phyloP scores from a whole-genome alignment of 306 rosid genomes.

The Gastrolobium villosum region DNA sequence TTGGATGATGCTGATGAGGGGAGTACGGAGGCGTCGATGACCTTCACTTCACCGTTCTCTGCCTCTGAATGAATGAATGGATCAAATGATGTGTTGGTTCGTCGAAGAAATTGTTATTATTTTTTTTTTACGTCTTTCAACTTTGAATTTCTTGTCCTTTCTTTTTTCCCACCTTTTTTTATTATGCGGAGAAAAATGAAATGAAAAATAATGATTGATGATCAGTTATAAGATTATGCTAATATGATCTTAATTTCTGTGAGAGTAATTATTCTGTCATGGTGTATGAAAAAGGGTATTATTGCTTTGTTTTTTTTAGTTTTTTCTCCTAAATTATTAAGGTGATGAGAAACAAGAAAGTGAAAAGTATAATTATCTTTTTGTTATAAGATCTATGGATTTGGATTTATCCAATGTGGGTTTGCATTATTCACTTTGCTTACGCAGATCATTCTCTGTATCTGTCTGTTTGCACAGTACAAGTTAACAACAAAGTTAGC shows the following conservation, averaged over 20 bases:
- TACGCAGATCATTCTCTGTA: not conserved
- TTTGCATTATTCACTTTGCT: not conserved
- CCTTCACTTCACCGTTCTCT: constrained; percentile 73
- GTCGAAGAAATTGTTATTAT: constrained; percentile 54
- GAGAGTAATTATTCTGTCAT: constrained; percentile 44
- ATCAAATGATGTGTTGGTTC: constrained; percentile 30
- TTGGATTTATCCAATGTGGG: constrained; percentile 28
- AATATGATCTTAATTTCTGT: constrained; percentile 60
- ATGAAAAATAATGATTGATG: constrained; percentile 55
- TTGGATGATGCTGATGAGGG: constrained; percentile 58
- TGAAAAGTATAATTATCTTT: not conserved
- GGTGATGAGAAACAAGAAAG: not conserved
- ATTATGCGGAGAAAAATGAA: constrained; percentile 55
- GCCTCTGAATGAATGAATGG: constrained; percentile 63
- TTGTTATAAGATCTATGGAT: constrained; percentile 28
- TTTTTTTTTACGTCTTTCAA: not conserved
- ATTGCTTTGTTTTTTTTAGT: not conserved
- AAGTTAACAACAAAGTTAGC: constrained; percentile 30
- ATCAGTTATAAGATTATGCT: constrained; percentile 64
- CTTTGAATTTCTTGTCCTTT: constrained; percentile 47
- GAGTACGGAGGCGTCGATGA: constrained; percentile 53
- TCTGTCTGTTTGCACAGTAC: constrained; percentile 19
- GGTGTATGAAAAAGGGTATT: constrained; percentile 29
- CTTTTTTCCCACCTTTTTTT: constrained; percentile 31
- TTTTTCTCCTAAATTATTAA: not conserved